Base-by-base conservation (phyloP, 768 basidiomycete species). In the Agrocybe praecox region DNA sequence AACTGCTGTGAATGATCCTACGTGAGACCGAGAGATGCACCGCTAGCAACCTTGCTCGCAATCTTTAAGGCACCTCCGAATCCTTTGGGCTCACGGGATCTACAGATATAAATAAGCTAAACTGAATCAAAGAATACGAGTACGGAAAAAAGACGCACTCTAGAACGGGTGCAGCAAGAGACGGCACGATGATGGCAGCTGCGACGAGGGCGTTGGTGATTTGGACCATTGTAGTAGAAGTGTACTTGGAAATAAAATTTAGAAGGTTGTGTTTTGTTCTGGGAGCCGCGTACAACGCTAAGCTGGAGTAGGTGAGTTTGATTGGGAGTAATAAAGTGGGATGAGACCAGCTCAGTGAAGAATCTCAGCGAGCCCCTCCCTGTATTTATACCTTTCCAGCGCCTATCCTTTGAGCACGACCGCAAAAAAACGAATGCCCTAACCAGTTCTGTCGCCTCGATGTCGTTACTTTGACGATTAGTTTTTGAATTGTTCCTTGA, bases 341-440 rank as follows among this genome's bases (percentile, higher is more conserved):
- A 51, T 57, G 56, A 57, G 56, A 53, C 56, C 56, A 53, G 57
- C 53, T 58, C 47, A 53, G 49, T 52, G 46, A 53, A 42, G 12
- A 24, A 43, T 12, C 12, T 6, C 10, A 29, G 36, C 14, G 36
- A 40, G n/a, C 36, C 12, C 14, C 4, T 5, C 36, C 36, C 36
- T 14, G 6, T 40, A 14, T 40, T 40, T 40, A 40, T 40, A 40
- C 12, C 12, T 40, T 40, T 40, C 12, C 26, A 29, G 26, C 9
- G 26, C 26, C n/a, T 29, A 29, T 9, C 26, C 26, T n/a, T n/a
- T n/a, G n/a, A n/a, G n/a, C n/a, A n/a, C n/a, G n/a, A n/a, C n/a
- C 26, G 26, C 26, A 29, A 9, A 29, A n/a, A 29, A 29, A 29
- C 26, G 5, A 29, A 29, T 9, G 26, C 9, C 26, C 26, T 29